A percentile compares a stretch with the other conserved stretches of the same genome.
Evolutionary conservation across 1,284 basidiomycete genomes (phyloP).

Genomic region (Puccinia polysora): DNA sequence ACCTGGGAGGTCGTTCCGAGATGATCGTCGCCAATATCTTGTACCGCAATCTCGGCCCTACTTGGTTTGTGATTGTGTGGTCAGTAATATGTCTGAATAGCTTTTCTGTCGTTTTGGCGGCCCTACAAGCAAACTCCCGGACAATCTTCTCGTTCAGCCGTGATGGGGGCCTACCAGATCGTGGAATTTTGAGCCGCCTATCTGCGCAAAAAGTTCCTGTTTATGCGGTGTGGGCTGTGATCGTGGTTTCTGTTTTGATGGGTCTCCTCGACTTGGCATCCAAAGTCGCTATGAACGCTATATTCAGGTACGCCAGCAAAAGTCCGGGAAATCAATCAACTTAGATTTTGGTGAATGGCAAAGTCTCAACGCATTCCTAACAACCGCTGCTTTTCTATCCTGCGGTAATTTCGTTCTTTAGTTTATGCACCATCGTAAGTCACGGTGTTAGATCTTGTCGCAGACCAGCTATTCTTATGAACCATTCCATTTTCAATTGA

Average conservation of each 20-base stretch:
- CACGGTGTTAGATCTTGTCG: not conserved
- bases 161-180: constrained; percentile 73
- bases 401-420: not conserved
- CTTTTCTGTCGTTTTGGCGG: constrained; percentile 56
- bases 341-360: not conserved
- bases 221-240: constrained; percentile 66
- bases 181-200: constrained; percentile 70
- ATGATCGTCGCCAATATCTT: constrained; percentile 41
- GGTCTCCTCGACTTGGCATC: constrained; percentile 70
- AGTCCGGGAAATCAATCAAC: not conserved
- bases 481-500: too few species aligned
- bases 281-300: constrained; percentile 71
- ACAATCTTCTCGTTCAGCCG: constrained; percentile 86
- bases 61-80: constrained; percentile 36
- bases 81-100: constrained; percentile 47
- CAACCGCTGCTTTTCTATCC: not conserved
- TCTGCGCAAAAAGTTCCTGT: constrained; percentile 66
- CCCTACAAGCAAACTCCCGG: constrained; percentile 78
- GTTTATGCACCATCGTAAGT: constrained; percentile 39
- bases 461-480: too few species aligned
- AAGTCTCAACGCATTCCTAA: not conserved
- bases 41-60: constrained; percentile 37
- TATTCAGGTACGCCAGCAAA: constrained; percentile 59
- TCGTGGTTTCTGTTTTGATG: constrained; percentile 24
- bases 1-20: constrained; percentile 43